These are phyloP conservation scores for Earliella scabrosa DNA, from an alignment of 1,284 basidiomycete species.

Conservation along the genomic window DNA sequence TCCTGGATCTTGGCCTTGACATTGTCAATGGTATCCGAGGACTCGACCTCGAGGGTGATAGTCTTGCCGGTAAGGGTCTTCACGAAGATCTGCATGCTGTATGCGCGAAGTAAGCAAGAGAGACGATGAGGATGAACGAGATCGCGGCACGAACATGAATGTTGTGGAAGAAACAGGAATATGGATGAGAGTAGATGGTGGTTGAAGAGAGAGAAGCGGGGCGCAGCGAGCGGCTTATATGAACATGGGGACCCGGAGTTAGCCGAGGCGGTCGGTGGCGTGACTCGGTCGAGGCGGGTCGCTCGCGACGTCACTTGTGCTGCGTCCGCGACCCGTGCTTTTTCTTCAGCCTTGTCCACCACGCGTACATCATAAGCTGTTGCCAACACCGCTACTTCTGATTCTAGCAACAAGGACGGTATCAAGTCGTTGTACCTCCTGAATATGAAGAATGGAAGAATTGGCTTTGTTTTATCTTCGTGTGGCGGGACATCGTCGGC, in stretches of 20 bases:
- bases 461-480: too few species aligned
- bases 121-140: neutral
- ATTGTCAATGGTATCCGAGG: slow-evolving; percentile 33
- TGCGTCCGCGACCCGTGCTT: too few species aligned
- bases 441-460: too few species aligned
- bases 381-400: too few species aligned
- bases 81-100: slow-evolving; percentile 36
- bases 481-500: too few species aligned
- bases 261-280: neutral
- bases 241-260: slow-evolving; percentile 7
- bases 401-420: too few species aligned
- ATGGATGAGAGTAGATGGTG: slow-evolving; percentile 22
- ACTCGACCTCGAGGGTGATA: slow-evolving; percentile 34
- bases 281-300: neutral
- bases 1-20: slow-evolving; percentile 35
- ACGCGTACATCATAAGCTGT: too few species aligned
- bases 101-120: neutral
- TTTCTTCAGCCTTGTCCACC: too few species aligned
- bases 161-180: neutral
- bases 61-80: slow-evolving; percentile 37
- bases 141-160: neutral
- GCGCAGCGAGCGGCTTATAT: slow-evolving; percentile 20
- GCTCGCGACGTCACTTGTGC: neutral
- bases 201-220: slow-evolving; percentile 23
- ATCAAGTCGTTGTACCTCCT: too few species aligned